phyloP scores from a whole-genome alignment of 2,329 filamentous ascomycete genomes.

The Xylaria sp. region DNA sequence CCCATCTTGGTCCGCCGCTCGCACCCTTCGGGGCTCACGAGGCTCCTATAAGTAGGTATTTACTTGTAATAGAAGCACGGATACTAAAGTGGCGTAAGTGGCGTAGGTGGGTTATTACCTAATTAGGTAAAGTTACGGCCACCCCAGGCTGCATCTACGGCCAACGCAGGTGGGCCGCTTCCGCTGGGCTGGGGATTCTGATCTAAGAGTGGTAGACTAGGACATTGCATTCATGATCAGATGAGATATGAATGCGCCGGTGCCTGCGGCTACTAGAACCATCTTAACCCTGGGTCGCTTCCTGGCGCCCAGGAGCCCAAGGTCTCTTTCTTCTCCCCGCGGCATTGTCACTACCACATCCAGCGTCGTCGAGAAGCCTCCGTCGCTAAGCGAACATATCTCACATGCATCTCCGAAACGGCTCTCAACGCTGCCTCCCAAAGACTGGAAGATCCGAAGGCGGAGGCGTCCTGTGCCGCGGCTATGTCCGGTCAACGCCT shows the following conservation, averaged over 20 bases:
- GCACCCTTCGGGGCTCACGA: no score
- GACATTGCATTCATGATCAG: background rate
- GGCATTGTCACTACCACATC: background rate
- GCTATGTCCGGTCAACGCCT: constrained; percentile 13
- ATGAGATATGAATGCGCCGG: background rate
- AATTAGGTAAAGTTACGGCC: no score
- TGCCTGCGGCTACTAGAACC: background rate
- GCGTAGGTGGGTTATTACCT: no score
- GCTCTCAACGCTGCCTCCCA: background rate
- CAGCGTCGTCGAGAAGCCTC: background rate
- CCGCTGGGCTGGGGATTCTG: no score
- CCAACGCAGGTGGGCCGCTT: no score
- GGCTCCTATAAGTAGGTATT: no score
- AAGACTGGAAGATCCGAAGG: background rate
- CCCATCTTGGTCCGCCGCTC: no score
- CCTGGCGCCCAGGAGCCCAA: background rate
- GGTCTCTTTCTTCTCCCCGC: background rate
- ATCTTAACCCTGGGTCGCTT: background rate
- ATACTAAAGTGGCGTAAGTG: no score
- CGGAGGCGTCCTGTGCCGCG: background rate
- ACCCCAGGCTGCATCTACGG: no score
- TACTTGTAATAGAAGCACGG: no score
- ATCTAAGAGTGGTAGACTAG: no score
- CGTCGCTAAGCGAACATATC: background rate
- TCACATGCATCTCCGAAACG: background rate